Evolutionary conservation across 106 monocot genomes (phyloP), one percentile per base, ranked within the genome.

Genomic region (Chionographis japonica): DNA sequence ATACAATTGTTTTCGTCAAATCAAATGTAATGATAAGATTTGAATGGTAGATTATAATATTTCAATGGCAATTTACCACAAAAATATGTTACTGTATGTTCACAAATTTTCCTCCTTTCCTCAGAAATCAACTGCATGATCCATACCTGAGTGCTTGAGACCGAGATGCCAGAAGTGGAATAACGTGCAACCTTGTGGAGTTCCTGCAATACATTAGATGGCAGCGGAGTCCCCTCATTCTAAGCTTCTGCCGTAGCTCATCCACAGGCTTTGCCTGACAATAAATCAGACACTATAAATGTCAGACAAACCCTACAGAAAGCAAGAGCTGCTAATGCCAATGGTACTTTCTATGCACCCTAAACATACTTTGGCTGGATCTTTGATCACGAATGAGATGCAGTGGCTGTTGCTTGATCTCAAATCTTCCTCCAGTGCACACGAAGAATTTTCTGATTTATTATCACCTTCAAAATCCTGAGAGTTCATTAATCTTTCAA

Each of bases 161-260:
- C 27, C 92, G 74, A 54, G 95, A 97, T 53, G 95, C 95, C 16
- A 89, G 82, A 11, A 92, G 92, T 62, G 95, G 92, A 68, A 97
- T 68, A 50, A 92, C 84, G 56, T 97, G 95, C 77, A 97, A 64
- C 69, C 89, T 67, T 13, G 95, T 89, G 4, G 80, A 83, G 70
- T 85, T 92, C 58, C 92, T 89, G 72, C 92, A 97, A 61, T 92
- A 97, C 92, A 97, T 87, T 39, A 92, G 61, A 74, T 92, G 95
- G 73, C 95, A 92, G 10, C 92, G 81, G 8, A 92, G 74, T 4
- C 95, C 95, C 6, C 91, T 80, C 85, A 95, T 85, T 52, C 94
- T 66, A 7, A 95, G 80, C 81, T 81, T 88, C 77, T 75, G 80
- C 4, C 90, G 82, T 27, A 95, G 75, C 9, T 95, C 83, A 55